Conservation (phyloP, 192 early-diverging fungal species). For the Umbelopsis isabellina region DNA sequence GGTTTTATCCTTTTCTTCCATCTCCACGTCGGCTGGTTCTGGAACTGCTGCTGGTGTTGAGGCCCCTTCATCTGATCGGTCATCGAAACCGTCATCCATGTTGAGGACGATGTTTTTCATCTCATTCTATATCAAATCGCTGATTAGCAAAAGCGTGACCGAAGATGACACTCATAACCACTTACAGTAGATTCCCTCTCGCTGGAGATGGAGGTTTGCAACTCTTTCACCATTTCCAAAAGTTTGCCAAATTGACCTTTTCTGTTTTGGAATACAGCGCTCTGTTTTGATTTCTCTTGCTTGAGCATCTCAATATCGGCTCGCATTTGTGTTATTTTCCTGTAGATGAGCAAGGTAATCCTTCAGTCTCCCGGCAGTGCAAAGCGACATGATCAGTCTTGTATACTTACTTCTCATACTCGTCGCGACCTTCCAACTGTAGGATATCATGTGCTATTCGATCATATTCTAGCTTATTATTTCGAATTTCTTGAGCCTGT, state of each 20-base stretch:
- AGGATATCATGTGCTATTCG: constrained; percentile 54
- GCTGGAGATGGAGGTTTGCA: constrained; percentile 36
- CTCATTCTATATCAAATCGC: constrained; percentile 24
- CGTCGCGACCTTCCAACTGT: constrained; percentile 34
- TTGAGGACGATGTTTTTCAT: constrained; percentile 31
- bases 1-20: constrained; percentile 20
- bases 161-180: background rate
- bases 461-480: constrained; percentile 61
- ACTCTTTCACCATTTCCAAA: constrained; percentile 25
- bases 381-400: background rate
- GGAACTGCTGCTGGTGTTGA: constrained; percentile 1
- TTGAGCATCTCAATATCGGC: constrained; percentile 37
- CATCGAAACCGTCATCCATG: constrained; percentile 37
- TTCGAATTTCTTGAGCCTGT: constrained; percentile 44
- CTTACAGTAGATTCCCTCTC: constrained; percentile 34
- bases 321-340: constrained; percentile 34
- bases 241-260: constrained; percentile 33
- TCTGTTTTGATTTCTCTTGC: constrained; percentile 34
- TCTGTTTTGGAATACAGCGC: constrained; percentile 22
- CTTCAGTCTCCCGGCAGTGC: background rate
- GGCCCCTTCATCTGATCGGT: constrained; percentile 23
- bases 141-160: background rate
- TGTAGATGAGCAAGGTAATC: background rate
- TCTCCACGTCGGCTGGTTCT: background rate
- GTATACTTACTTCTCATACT: constrained; percentile 34